Evolutionary conservation across 768 basidiomycete genomes (phyloP).

Genomic region (Phylloporus scabripes): DNA sequence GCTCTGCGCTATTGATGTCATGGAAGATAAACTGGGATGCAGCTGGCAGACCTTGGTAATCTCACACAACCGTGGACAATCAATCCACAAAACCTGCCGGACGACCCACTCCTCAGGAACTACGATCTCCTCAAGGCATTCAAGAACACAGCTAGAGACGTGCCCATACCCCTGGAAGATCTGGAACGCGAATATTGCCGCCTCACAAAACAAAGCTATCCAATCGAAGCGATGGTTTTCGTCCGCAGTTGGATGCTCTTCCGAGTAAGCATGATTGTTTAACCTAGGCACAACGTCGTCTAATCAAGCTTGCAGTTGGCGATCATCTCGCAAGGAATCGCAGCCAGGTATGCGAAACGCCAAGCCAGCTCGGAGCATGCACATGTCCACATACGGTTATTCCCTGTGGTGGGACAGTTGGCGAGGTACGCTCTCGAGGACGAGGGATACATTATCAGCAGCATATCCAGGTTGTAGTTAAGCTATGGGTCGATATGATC

Average conservation of each 20-base stretch:
- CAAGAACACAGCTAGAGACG: slow-evolving; percentile 52
- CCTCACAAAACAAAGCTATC: slow-evolving; percentile 60
- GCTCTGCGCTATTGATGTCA: background rate
- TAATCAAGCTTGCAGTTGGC: slow-evolving; percentile 44
- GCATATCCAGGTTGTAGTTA: slow-evolving; percentile 25
- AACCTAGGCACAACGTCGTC: background rate
- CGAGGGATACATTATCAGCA: slow-evolving; percentile 34
- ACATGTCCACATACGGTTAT: slow-evolving; percentile 36
- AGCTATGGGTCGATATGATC: background rate
- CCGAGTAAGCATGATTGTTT: slow-evolving; percentile 42
- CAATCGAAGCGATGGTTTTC: slow-evolving; percentile 73
- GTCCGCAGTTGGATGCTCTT: slow-evolving; percentile 84
- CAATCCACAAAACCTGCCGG: slow-evolving; percentile 38
- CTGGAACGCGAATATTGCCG: slow-evolving; percentile 81
- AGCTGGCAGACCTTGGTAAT: slow-evolving; percentile 89
- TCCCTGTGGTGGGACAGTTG: slow-evolving; percentile 58
- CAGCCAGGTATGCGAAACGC: slow-evolving; percentile 75
- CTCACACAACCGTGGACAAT: slow-evolving; percentile 81
- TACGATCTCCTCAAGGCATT: slow-evolving; percentile 45
- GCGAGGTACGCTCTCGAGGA: slow-evolving; percentile 58
- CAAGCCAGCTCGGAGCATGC: slow-evolving; percentile 89
- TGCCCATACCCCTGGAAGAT: slow-evolving; percentile 61
- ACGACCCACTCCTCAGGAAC: slow-evolving; percentile 11
- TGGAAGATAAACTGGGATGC: background rate
- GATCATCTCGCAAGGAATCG: slow-evolving; percentile 86